phyloP scores from a whole-genome alignment of 2,329 filamentous ascomycete genomes.

The Clarireedia paspali region DNA sequence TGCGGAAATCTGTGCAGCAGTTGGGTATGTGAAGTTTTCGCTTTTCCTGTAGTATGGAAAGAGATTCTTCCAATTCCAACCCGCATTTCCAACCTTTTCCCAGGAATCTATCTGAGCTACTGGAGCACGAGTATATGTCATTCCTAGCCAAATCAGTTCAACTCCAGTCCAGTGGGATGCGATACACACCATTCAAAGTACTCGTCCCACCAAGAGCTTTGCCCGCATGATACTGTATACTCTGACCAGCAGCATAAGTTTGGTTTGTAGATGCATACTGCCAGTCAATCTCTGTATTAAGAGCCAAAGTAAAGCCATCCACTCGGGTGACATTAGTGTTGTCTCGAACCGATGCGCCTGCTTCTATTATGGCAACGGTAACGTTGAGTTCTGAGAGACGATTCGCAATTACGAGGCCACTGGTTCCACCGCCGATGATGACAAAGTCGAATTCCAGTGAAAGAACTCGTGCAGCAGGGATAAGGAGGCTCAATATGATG shows the following conservation, averaged over 20 bases:
- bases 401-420: slow-evolving; percentile 18
- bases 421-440: slow-evolving; percentile 17
- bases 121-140: slow-evolving; percentile 16
- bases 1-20: neutral
- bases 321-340: slow-evolving; percentile 14
- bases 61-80: slow-evolving; percentile 37
- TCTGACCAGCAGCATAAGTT: slow-evolving; percentile 9
- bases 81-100: slow-evolving; percentile 34
- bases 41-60: slow-evolving; percentile 36
- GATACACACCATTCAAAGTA: slow-evolving; percentile 24
- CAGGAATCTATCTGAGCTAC: slow-evolving; percentile 36
- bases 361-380: slow-evolving; percentile 20
- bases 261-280: slow-evolving; percentile 14
- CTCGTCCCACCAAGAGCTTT: slow-evolving; percentile 18
- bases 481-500: no score
- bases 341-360: slow-evolving; percentile 12
- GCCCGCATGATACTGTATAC: slow-evolving; percentile 7
- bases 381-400: slow-evolving; percentile 16
- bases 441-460: slow-evolving; percentile 12
- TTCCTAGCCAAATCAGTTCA: slow-evolving; percentile 30
- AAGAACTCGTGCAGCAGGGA: neutral
- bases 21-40: slow-evolving; percentile 21
- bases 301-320: slow-evolving; percentile 10
- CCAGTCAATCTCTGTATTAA: slow-evolving; percentile 17
- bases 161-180: slow-evolving; percentile 14